These are phyloP conservation scores for Fusarium xyrophilum DNA, from an alignment of 2,329 filamentous ascomycete genomes.

Conservation along the genomic window DNA sequence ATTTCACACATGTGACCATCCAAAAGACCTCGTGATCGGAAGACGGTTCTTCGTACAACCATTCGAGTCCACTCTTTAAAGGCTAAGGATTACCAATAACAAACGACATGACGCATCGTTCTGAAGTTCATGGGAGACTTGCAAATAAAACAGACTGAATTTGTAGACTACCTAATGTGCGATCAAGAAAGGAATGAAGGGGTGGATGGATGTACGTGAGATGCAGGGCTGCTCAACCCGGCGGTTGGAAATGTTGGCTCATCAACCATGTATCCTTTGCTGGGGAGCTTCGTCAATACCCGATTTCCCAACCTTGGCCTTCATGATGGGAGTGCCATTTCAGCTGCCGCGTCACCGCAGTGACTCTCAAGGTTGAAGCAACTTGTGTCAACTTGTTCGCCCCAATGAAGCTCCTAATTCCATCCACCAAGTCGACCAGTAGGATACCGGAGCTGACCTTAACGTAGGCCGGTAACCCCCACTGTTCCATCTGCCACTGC, in stretches of 20 bases:
- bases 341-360: background rate
- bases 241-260: constrained; percentile 5
- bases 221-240: constrained; percentile 5
- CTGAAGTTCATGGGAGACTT: background rate
- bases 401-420: constrained; percentile 1
- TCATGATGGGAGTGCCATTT: background rate
- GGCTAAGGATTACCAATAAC: background rate
- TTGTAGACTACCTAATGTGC: constrained; percentile 39
- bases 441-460: constrained; percentile 24
- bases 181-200: constrained; percentile 33
- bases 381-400: background rate
- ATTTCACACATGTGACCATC: constrained; percentile 24
- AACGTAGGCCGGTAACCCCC: constrained; percentile 9
- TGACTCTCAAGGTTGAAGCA: background rate
- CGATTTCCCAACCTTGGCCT: background rate
- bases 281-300: background rate
- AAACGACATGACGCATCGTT: background rate
- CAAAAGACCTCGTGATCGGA: constrained; percentile 2
- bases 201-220: constrained; percentile 9
- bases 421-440: constrained; percentile 4
- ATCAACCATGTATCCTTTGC: constrained; percentile 2
- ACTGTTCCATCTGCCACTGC: constrained; percentile 2
- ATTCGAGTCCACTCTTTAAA: background rate
- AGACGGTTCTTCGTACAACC: constrained; percentile 18
- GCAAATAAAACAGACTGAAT: constrained; percentile 34